Conservation (phyloP, 2,329 filamentous ascomycete species). For the Apiospora kogelbergensis region DNA sequence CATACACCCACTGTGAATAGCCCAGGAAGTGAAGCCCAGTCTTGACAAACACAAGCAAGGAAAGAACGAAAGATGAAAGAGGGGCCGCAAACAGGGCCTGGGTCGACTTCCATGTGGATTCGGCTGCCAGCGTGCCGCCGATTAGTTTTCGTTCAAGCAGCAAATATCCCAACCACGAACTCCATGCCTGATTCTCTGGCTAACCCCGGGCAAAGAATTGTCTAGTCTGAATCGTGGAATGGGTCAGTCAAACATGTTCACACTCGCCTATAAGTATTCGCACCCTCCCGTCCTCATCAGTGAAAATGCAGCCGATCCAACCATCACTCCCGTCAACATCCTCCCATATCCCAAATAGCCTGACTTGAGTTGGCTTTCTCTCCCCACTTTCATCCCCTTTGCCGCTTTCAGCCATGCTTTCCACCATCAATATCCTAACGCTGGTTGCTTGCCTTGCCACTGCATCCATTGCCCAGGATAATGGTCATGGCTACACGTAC, state of each 20-base stretch:
- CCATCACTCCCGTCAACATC: neutral
- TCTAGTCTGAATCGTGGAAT: neutral
- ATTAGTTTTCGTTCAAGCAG: neutral
- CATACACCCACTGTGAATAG: neutral
- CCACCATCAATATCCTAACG: slow-evolving; percentile 18
- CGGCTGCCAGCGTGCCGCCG: neutral
- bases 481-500: slow-evolving; percentile 11
- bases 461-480: slow-evolving; percentile 16
- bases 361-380: neutral
- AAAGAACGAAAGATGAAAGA: neutral
- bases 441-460: slow-evolving; percentile 19
- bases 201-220: neutral
- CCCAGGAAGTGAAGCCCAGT: neutral
- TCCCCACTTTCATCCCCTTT: neutral
- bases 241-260: neutral
- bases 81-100: neutral
- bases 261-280: neutral
- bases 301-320: neutral
- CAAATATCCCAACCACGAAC: no score
- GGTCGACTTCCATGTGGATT: neutral
- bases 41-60: neutral
- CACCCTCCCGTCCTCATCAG: neutral
- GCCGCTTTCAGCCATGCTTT: slow-evolving; percentile 15
- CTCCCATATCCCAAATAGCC: neutral
- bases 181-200: neutral